Conservation (phyloP, 768 basidiomycete genomes). For the Nevesoporus exiguus region DNA sequence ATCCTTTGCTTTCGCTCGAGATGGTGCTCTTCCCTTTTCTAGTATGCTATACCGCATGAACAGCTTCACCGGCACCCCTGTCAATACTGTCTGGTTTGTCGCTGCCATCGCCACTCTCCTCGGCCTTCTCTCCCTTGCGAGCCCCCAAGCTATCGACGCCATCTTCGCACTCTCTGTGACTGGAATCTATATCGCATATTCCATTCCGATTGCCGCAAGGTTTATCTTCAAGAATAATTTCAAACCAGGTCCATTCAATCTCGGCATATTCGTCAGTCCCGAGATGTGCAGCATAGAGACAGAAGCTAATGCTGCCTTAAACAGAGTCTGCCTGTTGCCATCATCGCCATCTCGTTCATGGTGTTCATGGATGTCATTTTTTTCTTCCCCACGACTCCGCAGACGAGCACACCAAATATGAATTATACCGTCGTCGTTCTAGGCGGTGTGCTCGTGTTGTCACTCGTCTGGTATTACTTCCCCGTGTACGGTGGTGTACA, state of each 20-base stretch:
- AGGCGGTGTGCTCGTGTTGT: slow-evolving; percentile 53
- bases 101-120: slow-evolving; percentile 39
- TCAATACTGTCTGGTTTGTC: slow-evolving; percentile 59
- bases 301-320: slow-evolving; percentile 2
- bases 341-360: slow-evolving; percentile 63
- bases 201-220: slow-evolving; percentile 50
- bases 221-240: slow-evolving; percentile 46
- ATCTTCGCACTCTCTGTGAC: slow-evolving; percentile 50
- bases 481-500: slow-evolving; percentile 65
- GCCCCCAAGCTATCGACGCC: slow-evolving; percentile 52
- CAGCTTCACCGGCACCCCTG: slow-evolving; percentile 47
- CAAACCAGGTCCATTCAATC: slow-evolving; percentile 46
- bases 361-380: slow-evolving; percentile 57
- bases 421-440: slow-evolving; percentile 72
- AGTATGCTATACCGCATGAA: slow-evolving; percentile 55
- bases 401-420: slow-evolving; percentile 49
- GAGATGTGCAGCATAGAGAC: not conserved
- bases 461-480: slow-evolving; percentile 63
- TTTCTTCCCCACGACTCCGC: slow-evolving; percentile 56
- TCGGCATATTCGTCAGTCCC: slow-evolving; percentile 41
- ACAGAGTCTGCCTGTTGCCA: slow-evolving; percentile 54
- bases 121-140: slow-evolving; percentile 54
- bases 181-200: slow-evolving; percentile 45
- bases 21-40: slow-evolving; percentile 62
- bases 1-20: slow-evolving; percentile 55